A percentile compares a stretch with the other conserved stretches of the same genome.
These are phyloP conservation scores for Fusarium hainanense DNA, from an alignment of 2,329 filamentous ascomycete genomes.

Conservation along the genomic window DNA sequence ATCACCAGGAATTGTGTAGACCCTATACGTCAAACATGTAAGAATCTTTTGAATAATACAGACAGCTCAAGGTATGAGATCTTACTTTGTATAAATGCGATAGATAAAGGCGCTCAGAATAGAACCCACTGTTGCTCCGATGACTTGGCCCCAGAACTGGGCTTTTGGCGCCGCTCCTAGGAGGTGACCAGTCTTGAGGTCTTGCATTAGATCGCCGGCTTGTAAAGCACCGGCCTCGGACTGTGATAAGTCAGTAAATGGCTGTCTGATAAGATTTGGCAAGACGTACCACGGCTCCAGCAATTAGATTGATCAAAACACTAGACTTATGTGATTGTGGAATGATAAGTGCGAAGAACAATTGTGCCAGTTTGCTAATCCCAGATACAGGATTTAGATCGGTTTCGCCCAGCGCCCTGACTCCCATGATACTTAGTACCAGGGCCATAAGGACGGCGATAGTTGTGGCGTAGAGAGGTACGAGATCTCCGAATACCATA, in stretches of 20 bases:
- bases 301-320: conserved; percentile 94
- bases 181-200: conserved; percentile 94
- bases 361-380: conserved; percentile 95
- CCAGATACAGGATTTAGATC: conserved; percentile 96
- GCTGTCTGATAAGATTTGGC: not conserved
- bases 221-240: conserved; percentile 78
- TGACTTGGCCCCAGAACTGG: conserved; percentile 96
- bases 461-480: conserved; percentile 80
- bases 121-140: conserved; percentile 87
- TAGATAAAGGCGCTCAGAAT: conserved; percentile 89
- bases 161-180: conserved; percentile 92
- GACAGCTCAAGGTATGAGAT: conserved; percentile 2
- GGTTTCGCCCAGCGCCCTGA: conserved; percentile 79
- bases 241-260: conserved; percentile 39
- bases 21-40: conserved; percentile 56
- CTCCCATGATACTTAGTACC: conserved; percentile 78
- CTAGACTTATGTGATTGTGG: conserved; percentile 83
- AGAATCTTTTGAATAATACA: not conserved
- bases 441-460: conserved; percentile 87
- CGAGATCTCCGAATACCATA: conserved; percentile 82
- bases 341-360: conserved; percentile 92
- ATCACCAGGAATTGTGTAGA: conserved; percentile 88
- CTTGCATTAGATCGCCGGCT: conserved; percentile 96
- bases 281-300: conserved; percentile 76
- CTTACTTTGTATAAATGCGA: conserved; percentile 78